A percentile compares a stretch with the other conserved stretches of the same genome.
Conservation (phyloP, 192 early-diverging fungal genomes). For the Rhizoclosmatium globosum region DNA sequence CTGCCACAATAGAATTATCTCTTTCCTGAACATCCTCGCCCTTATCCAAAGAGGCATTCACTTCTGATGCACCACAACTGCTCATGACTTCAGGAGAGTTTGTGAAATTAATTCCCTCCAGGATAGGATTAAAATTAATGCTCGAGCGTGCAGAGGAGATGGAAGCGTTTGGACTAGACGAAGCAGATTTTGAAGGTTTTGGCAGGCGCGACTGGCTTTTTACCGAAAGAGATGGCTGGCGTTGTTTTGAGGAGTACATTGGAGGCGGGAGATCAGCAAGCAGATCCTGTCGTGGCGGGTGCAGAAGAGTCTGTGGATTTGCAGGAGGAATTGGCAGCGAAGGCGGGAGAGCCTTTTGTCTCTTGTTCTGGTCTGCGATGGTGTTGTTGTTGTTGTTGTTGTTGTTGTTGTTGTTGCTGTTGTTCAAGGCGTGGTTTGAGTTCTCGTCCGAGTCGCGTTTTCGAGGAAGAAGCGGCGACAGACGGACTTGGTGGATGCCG, state of each 20-base stretch:
- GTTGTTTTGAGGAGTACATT: too few species aligned
- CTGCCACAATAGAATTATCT: not conserved
- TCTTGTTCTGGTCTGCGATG: not conserved
- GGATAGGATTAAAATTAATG: not conserved
- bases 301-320: slow-evolving; percentile 9
- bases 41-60: not conserved
- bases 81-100: not conserved
- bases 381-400: too few species aligned
- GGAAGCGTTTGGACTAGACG: not conserved
- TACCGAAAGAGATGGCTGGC: too few species aligned
- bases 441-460: too few species aligned
- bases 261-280: too few species aligned
- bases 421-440: too few species aligned
- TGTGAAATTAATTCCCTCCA: not conserved
- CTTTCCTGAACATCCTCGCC: not conserved
- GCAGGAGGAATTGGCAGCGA: slow-evolving; percentile 4
- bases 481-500: too few species aligned
- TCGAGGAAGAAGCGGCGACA: too few species aligned
- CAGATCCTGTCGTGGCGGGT: too few species aligned
- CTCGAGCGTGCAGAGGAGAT: not conserved
- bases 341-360: not conserved
- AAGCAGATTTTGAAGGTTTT: not conserved
- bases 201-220: too few species aligned
- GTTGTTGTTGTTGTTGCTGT: too few species aligned
- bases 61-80: not conserved